A percentile compares a stretch with the other conserved stretches of the same genome.
Evolutionary conservation across 1,284 basidiomycete species (phyloP).

Genomic region (Phylloporus gajari): DNA sequence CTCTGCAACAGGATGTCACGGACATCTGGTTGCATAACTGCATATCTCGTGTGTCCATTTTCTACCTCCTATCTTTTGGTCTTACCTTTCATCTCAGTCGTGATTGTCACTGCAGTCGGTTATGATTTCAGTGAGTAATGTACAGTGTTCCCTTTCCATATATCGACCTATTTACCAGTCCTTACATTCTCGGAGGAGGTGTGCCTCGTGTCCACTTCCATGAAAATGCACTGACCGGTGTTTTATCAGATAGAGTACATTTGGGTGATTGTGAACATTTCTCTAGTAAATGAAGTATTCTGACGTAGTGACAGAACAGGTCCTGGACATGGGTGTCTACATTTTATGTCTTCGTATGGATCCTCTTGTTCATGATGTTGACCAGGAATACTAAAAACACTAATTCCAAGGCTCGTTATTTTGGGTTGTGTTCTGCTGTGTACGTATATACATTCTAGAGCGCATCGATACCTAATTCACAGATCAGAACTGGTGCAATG

Average conservation of each 20-base stretch:
- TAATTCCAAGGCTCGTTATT: background rate
- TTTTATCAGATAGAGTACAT: slow-evolving; percentile 1
- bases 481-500: background rate
- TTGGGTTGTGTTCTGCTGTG: background rate
- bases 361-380: background rate
- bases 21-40: background rate
- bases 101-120: background rate
- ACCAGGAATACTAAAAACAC: no score
- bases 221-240: background rate
- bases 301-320: background rate
- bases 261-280: background rate
- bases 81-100: background rate
- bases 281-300: background rate
- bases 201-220: background rate
- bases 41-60: background rate
- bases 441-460: background rate
- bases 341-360: background rate
- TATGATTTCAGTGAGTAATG: slow-evolving; percentile 3
- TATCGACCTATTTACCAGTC: background rate
- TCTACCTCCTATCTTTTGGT: background rate
- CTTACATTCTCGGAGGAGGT: slow-evolving; percentile 4
- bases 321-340: background rate
- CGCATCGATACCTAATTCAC: background rate
- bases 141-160: background rate
- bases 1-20: background rate